Percentiles rank a stretch among this genome's conserved stretches.
Evolutionary conservation across 352 stramenopile genomes (phyloP).

Genomic region (Thraustotheca clavata): DNA sequence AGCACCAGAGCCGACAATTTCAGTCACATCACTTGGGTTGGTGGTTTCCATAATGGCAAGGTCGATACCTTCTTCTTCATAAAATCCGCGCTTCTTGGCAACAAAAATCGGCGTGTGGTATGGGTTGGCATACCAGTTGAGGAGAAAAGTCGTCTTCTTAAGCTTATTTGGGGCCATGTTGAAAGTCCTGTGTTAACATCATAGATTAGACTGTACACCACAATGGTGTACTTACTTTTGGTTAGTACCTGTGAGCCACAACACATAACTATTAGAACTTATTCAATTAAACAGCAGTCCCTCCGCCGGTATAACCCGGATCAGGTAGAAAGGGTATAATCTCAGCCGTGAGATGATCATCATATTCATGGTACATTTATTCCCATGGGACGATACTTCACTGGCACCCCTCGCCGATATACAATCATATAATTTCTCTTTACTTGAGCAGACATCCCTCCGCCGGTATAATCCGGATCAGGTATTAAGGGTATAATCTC

Average conservation of each 20-base stretch:
- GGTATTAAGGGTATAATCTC: slow-evolving; percentile 58
- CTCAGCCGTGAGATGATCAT: slow-evolving; percentile 39
- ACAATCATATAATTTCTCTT: not conserved
- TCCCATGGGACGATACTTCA: slow-evolving; percentile 34
- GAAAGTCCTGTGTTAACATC: too few relatives aligned
- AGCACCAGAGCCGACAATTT: slow-evolving; percentile 40
- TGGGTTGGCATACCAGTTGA: slow-evolving; percentile 47
- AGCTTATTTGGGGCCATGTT: slow-evolving; percentile 30
- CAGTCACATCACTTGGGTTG: slow-evolving; percentile 41
- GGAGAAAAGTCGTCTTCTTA: slow-evolving; percentile 42
- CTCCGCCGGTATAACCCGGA: slow-evolving; percentile 39
- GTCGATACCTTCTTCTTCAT: slow-evolving; percentile 44
- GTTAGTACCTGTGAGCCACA: not conserved
- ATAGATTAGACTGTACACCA: not conserved
- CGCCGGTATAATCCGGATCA: slow-evolving; percentile 56
- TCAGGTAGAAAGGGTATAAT: slow-evolving; percentile 61
- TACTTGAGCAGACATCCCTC: slow-evolving; percentile 37
- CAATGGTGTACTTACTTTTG: not conserved
- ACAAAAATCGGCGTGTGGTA: slow-evolving; percentile 51
- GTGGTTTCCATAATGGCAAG: slow-evolving; percentile 41
- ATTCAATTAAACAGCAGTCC: slow-evolving; percentile 9
- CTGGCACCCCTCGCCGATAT: slow-evolving; percentile 57
- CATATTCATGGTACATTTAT: not conserved
- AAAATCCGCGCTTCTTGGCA: slow-evolving; percentile 41
- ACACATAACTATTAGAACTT: slow-evolving; percentile 11